These are phyloP conservation scores for Acer yangbiense DNA, from an alignment of 345 rosid species.

Conservation along the genomic window DNA sequence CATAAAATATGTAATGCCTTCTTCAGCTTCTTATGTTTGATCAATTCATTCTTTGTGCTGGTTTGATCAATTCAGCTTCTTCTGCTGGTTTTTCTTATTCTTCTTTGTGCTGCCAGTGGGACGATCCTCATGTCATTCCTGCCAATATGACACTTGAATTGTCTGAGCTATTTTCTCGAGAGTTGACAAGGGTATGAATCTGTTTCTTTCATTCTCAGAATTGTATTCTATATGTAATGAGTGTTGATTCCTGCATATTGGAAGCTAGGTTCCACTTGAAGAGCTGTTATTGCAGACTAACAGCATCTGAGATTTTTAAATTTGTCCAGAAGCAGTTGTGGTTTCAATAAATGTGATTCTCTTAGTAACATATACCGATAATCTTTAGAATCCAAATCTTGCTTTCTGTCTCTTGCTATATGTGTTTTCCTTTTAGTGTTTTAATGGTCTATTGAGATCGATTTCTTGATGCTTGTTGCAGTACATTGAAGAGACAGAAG, in stretches of 20 bases:
- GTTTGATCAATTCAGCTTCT: too few species aligned
- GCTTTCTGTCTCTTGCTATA: background rate
- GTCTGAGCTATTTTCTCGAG: slow-evolving; percentile 91
- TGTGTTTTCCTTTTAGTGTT: background rate
- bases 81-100: too few species aligned
- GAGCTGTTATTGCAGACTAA: background rate
- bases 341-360: background rate
- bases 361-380: background rate
- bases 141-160: slow-evolving; percentile 84
- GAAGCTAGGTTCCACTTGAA: background rate
- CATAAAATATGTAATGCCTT: background rate
- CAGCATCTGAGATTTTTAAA: background rate
- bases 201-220: slow-evolving; percentile 18
- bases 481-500: slow-evolving; percentile 95
- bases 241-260: background rate
- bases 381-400: background rate
- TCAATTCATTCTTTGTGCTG: too few species aligned
- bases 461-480: slow-evolving; percentile 42
- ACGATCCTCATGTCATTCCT: slow-evolving; percentile 82
- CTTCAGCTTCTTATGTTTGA: too few species aligned
- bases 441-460: background rate
- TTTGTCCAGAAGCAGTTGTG: background rate
- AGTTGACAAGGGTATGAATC: slow-evolving; percentile 73
- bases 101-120: slow-evolving; percentile 65
- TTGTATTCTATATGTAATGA: background rate